Evolutionary conservation across 78 protist species (phyloP), one percentile per base, ranked within the genome.

Genomic region (Neovahlkampfia damariscottae): DNA sequence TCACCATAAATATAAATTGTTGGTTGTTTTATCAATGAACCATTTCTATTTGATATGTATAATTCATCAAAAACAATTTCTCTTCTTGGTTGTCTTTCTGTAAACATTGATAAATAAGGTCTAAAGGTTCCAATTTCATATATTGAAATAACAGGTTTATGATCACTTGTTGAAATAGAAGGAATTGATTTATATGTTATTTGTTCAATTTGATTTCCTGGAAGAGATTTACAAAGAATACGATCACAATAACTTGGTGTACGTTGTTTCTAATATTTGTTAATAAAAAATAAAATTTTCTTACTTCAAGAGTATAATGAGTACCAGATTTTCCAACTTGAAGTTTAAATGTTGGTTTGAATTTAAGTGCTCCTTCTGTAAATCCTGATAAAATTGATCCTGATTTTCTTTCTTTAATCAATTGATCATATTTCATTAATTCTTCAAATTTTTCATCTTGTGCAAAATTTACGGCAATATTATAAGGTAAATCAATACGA

Each of bases 331-430:
- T n/a, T n/a, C 79, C 79, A 30, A 31, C 41, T 38, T 76, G 3
- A 9, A 62, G 3, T 9, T 70, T 68, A 73, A 67, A 78, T 30
- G 82, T 78, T 8, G 82, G 82, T 30, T 71, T 35, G 82, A 78
- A 78, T 40, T 71, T 78, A 73, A 78, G 67, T 30, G 71, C 74
- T 3, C 76, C 8, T 41, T 78, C 82, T 41, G 67, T 2, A 73
- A 69, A 78, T 31, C 82, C 82, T 5, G 30, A 28, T 6, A 78
- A 58, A 2, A 78, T 3, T 10, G 35, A 41, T 29, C 27, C 40
- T 30, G 35, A 29, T 7, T 27, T 3, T 29, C 5, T 28, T 70
- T 74, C 5, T 6, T 39, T 69, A 36, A 69, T 5, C 79, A 76
- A 76, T 58, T 78, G 82, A 27, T 78, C 82, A 2, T 35, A 28